These are phyloP conservation scores for Ambrosia trifida DNA, from an alignment of 129 eudicot genomes.

Conservation along the genomic window DNA sequence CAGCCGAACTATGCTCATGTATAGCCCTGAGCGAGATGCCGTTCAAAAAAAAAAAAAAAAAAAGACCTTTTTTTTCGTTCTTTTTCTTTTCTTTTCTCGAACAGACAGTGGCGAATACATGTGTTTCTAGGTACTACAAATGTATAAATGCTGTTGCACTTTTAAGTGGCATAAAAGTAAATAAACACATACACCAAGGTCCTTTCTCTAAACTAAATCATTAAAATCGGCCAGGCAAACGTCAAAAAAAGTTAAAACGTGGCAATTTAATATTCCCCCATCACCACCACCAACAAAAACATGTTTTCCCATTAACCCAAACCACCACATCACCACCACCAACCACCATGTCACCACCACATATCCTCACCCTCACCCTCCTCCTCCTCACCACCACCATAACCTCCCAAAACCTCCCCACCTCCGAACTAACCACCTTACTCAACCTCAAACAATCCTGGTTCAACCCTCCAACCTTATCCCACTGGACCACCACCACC, in stretches of 20 bases:
- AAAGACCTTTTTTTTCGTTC: no score
- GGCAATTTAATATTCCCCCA: neutral
- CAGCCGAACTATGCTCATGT: no score
- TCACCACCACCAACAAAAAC: neutral
- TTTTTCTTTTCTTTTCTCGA: no score
- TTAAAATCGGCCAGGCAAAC: constrained; percentile 11
- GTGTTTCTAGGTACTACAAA: no score
- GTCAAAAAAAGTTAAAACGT: neutral
- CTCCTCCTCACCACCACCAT: constrained; percentile 32
- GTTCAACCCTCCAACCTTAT: constrained; percentile 43
- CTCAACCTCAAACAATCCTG: constrained; percentile 58
- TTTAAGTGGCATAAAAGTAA: constrained; percentile 10
- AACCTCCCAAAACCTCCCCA: constrained; percentile 38
- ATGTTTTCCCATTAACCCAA: constrained; percentile 16
- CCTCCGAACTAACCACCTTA: constrained; percentile 42
- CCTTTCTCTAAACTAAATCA: neutral
- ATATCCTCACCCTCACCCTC: constrained; percentile 17
- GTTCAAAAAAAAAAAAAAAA: no score
- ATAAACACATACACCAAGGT: neutral
- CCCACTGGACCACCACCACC: constrained; percentile 42
- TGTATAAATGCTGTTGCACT: no score
- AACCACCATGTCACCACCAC: constrained; percentile 12
- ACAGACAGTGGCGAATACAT: no score
- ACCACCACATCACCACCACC: constrained; percentile 18
- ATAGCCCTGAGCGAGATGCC: no score